Evolutionary conservation across 768 basidiomycete genomes (phyloP).

Genomic region (Lenzites betulinus): DNA sequence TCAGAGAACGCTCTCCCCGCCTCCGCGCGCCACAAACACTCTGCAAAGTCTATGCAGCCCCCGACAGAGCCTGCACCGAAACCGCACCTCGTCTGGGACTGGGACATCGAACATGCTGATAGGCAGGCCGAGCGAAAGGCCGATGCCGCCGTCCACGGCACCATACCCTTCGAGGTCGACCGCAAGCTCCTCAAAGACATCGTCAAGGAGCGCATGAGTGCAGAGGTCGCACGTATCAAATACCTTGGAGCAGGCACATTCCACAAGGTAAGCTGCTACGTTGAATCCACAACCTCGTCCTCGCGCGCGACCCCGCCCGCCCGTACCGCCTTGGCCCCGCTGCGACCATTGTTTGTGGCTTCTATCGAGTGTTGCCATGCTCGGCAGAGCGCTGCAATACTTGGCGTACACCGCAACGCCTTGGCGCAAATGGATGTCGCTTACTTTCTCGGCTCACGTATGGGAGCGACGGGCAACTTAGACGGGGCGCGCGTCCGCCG

Average conservation of each 20-base stretch:
- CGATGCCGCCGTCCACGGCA: slow-evolving; percentile 62
- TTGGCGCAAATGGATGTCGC: slow-evolving; percentile 9
- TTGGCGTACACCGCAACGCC: slow-evolving; percentile 2
- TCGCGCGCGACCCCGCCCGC: background rate
- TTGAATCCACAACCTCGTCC: slow-evolving; percentile 11
- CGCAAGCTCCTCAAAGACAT: slow-evolving; percentile 74
- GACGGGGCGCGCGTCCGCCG: background rate
- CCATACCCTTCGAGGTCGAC: slow-evolving; percentile 75
- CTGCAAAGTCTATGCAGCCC: background rate
- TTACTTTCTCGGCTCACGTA: background rate
- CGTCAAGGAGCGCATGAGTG: slow-evolving; percentile 66
- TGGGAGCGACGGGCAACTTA: background rate
- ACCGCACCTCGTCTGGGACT: slow-evolving; percentile 59
- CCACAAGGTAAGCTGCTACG: slow-evolving; percentile 65
- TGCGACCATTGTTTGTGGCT: background rate
- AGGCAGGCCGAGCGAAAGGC: slow-evolving; percentile 62
- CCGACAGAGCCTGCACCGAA: background rate
- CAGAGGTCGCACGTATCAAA: slow-evolving; percentile 66
- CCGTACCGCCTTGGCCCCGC: background rate
- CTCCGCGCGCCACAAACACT: background rate
- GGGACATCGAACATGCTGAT: slow-evolving; percentile 73
- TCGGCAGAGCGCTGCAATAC: background rate
- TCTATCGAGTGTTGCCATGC: background rate
- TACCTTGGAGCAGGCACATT: slow-evolving; percentile 85
- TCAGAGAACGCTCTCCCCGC: slow-evolving; percentile 1